These are phyloP conservation scores for Backusella parvicylindrica DNA, from an alignment of 192 early-diverging fungal genomes.

Conservation along the genomic window DNA sequence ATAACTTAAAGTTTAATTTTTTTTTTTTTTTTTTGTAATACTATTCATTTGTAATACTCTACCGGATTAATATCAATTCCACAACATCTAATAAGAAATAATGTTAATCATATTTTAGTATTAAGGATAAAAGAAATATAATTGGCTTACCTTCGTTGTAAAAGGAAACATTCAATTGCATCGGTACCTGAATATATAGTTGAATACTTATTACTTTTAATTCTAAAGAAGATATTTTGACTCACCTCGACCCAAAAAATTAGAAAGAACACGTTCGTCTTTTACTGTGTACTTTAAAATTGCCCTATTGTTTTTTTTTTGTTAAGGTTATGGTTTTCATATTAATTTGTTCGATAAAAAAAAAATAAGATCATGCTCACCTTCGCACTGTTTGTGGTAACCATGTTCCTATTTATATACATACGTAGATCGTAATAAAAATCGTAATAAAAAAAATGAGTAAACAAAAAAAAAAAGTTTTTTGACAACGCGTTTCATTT, in stretches of 20 bases:
- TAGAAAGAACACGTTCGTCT: constrained; percentile 81
- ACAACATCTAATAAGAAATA: constrained; percentile 45
- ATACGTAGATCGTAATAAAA: background rate
- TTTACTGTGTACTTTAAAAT: constrained; percentile 72
- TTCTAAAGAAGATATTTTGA: background rate
- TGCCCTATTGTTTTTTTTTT: constrained; percentile 40
- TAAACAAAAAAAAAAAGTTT: background rate
- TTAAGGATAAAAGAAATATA: background rate
- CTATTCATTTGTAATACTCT: constrained; percentile 6
- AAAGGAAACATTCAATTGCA: constrained; percentile 83
- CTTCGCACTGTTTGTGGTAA: constrained; percentile 84
- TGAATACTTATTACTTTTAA: background rate
- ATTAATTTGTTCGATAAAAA: background rate
- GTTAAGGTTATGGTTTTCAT: background rate
- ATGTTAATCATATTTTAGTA: background rate
- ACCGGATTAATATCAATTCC: constrained; percentile 90
- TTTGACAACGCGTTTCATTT: background rate
- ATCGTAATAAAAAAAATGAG: background rate
- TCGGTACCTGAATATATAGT: constrained; percentile 60
- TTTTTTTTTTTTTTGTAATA: too few relatives aligned
- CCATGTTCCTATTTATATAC: constrained; percentile 59
- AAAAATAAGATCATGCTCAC: constrained; percentile 16
- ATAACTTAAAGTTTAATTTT: background rate
- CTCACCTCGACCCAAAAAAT: constrained; percentile 84
- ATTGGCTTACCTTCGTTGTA: constrained; percentile 58